phyloP scores from a whole-genome alignment of 148 eudicot genomes.

The Camellia japonica region DNA sequence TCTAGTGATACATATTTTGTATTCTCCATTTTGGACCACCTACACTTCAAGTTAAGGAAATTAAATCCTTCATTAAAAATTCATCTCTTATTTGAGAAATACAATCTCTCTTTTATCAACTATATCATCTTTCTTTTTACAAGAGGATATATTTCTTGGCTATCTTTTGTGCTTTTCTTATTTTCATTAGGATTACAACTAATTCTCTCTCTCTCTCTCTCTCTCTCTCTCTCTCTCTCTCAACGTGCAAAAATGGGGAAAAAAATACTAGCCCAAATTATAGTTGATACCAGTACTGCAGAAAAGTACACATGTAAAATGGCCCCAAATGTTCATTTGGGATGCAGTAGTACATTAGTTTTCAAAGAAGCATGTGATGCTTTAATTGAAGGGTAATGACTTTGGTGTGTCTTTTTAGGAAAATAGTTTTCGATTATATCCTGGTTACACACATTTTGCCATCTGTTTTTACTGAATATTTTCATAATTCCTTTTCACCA shows the following conservation, averaged over 20 bases:
- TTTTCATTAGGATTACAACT: background rate
- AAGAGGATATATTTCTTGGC: background rate
- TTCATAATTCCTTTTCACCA: background rate
- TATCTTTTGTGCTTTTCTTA: background rate
- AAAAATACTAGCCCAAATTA: background rate
- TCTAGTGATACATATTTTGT: too few relatives aligned
- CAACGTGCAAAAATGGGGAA: background rate
- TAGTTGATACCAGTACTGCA: background rate
- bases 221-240: constrained; percentile 1
- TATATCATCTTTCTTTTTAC: background rate
- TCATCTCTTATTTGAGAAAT: background rate
- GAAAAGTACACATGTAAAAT: background rate
- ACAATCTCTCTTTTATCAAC: background rate
- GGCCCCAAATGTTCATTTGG: background rate
- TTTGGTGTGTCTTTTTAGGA: background rate
- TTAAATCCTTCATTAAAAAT: background rate
- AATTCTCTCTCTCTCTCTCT: background rate
- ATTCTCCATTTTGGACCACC: too few relatives aligned
- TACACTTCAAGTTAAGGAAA: too few relatives aligned
- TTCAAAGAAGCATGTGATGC: background rate
- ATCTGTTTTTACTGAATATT: background rate
- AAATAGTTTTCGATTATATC: background rate
- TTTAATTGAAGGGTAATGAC: background rate
- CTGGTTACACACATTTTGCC: background rate
- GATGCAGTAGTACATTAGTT: background rate